Base-by-base conservation (phyloP, 352 stramenopile species). In the Globisporangium rhizosaccharum region DNA sequence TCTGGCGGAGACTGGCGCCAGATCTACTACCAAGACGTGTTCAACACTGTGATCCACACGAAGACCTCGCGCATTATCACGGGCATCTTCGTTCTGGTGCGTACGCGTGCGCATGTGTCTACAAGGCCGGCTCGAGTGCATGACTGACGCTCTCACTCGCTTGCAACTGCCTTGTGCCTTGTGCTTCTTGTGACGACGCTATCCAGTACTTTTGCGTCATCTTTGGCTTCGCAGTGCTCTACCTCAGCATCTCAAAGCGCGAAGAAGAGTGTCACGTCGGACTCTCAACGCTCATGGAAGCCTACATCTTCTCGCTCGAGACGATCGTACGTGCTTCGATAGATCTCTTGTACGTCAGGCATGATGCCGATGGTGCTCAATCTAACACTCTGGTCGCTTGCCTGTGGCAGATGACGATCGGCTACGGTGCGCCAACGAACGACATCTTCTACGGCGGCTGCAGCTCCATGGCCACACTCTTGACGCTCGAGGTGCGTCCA, bases 391-490 rank as follows among this genome's bases (percentile, higher is more conserved):
- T 54, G 28, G 28, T 30, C 28, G 48, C 20, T 42, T 39, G n/a
- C 14, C 3, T 70, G 14, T 20, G 37, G 25, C 36, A 94, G 85
- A 94, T 94, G 85, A 94, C 85, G 53, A 94, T 94, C 55, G 85
- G 85, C 8, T 94, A 94, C 45, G 83, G 85, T 4, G 85, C 85
- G 2, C 85, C 85, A 11, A 90, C 79, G n/a, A 82, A 92, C 52
- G 85, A 94, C 55, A 94, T 94, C 62, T 94, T 94, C 64, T 94
- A 92, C 66, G 85, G 85, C 44, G 82, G 80, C 20, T 94, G 85
- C 69, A 72, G 68, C 8, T 89, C 82, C 1, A 92, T 94, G 64
- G 85, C 85, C 17, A 79, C 79, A 28, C 60, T 94, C 1, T 57
- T 94, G 49, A 92, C 81, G 10, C 66, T 94, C 20, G 85, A 94